Base-by-base conservation (phyloP, 2,329 filamentous ascomycete genomes). In the Botrytis pseudocinerea region DNA sequence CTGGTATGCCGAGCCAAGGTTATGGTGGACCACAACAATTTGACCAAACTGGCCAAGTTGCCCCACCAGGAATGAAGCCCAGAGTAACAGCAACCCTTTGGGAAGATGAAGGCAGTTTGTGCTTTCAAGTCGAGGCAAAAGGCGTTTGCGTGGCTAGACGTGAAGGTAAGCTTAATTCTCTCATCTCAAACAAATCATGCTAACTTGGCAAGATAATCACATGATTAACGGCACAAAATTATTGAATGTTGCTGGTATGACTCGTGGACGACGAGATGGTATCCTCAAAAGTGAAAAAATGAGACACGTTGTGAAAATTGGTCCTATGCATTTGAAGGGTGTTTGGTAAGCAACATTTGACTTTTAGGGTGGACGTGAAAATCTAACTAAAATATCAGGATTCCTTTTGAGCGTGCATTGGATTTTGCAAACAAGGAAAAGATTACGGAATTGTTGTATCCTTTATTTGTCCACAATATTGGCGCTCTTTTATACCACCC, bases 351-450 rank as follows among this genome's bases (percentile, higher is more conserved):
- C 85, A n/a, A 18, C 20, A 18, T 10, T 54, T 28, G 22, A 18
- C n/a, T 44, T 4, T 10, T 7, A 28, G 10, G 28, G 16, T 46
- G n/a, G 18, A 32, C 38, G 65, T 40, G 51, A 74, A 72, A 40
- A 59, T 62, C 71, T 81, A 69, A 78, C 68, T 72, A 69, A 69
- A 61, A 51, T 28, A 66, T 28, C 78, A 98, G 95, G 95, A 99
- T 99, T 80, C 96, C 96, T 2, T 98, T 97, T 79, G 96, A 98
- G 78, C 92, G 96, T 77, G 96, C 96, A n/a, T 85, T 99, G 71
- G 96, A 98, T 79, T 98, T 99, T 82, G 96, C 96, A 77, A 99
- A 99, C 85, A 98, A 98, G 87, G 96, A 99, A 83, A 98, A 98
- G 85, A 99, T 98, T 76, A 98, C 96, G 0, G 95, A 98, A 83